Percentiles rank a stretch among this genome's conserved stretches.
phyloP scores from a whole-genome alignment of 2,329 filamentous ascomycete species.

The Scedosporium boydii region DNA sequence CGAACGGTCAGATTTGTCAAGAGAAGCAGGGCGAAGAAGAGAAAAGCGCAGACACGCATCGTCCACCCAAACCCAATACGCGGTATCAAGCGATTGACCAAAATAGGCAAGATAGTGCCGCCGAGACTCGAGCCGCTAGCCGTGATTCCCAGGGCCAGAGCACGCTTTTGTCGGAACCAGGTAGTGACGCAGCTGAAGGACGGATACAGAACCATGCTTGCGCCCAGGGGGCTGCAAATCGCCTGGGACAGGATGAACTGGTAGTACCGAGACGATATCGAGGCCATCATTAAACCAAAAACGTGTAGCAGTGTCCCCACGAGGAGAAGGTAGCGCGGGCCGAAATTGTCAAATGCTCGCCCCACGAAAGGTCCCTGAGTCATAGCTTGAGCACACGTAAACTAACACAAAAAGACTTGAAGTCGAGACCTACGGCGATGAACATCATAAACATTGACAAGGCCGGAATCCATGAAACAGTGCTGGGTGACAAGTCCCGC shows the following conservation, averaged over 20 bases:
- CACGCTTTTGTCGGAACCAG: conserved; percentile 25
- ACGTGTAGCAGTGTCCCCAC: conserved; percentile 41
- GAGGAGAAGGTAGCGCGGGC: conserved; percentile 40
- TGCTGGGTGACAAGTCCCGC: conserved; percentile 29
- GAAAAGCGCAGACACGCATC: conserved; percentile 27
- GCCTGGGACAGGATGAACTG: conserved; percentile 16
- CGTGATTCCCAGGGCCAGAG: conserved; percentile 25
- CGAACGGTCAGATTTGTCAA: conserved; percentile 21
- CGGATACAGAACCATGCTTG: too few species aligned
- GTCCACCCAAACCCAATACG: conserved; percentile 28
- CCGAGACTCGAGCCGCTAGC: conserved; percentile 26
- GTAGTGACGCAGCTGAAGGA: conserved; percentile 19
- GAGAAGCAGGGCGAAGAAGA: conserved; percentile 23
- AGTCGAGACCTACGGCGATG: conserved; percentile 5
- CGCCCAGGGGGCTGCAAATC: too few species aligned
- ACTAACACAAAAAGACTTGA: conserved; percentile 15
- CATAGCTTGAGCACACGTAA: conserved; percentile 14
- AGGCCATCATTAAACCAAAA: conserved; percentile 50
- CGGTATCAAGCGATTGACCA: conserved; percentile 24
- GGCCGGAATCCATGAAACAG: conserved; percentile 41
- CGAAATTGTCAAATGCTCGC: conserved; percentile 47
- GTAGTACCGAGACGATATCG: conserved; percentile 24
- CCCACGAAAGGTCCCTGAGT: conserved; percentile 28
- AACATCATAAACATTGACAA: conserved; percentile 20
- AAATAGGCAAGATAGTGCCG: conserved; percentile 30